Evolutionary conservation across 495 filamentous ascomycete species (phyloP), one percentile per base, ranked within the genome.

Genomic region (Podospora fimiseda): DNA sequence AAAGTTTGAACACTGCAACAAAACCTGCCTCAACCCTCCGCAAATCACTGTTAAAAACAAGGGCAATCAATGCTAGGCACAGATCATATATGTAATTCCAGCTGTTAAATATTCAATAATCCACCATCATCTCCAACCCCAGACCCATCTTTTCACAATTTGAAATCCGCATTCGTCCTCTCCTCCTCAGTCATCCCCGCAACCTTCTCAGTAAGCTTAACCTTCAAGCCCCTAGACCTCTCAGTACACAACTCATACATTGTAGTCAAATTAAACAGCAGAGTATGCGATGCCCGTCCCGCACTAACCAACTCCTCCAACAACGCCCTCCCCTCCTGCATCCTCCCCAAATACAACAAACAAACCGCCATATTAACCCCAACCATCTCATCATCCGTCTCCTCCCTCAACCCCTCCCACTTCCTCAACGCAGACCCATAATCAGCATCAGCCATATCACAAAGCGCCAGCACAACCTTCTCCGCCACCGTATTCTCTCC

Each of bases 201-300:
- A 14, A 94, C 73, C 24, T 73, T 78, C 61, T 87, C 85, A 7
- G 87, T 82, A 19, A 97, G 73, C 18, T 70, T 65, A 16, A 77
- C 65, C 70, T 96, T 97, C 60, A 85, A 65, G 14, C 74, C 74
- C 43, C 74, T 70, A n/a, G 85, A 76, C 53, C 77, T 77, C 51
- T 97, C 91, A 1, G 85, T 88, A 59, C 87, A 92, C 4, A 98
- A 80, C 67, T 98, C 93, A 63, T 95, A 98, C 58, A 95, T 79
- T 0, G 93, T 96, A 14, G 82, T 78, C 7, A 98, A 72, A 63
- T 98, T 98, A 68, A 96, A 98, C 1, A 89, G 77, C 15, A 94
- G 64, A 8, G 85, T 86, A 41, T 82, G 79, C 56, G 90, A 94
- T 0, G 81, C 79, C 18, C 80, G 70, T 6, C 81, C 78, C 1